Evolutionary conservation across 306 rosid genomes (phyloP), one percentile per base, ranked within the genome.

Genomic region (Prinsepia uniflora): DNA sequence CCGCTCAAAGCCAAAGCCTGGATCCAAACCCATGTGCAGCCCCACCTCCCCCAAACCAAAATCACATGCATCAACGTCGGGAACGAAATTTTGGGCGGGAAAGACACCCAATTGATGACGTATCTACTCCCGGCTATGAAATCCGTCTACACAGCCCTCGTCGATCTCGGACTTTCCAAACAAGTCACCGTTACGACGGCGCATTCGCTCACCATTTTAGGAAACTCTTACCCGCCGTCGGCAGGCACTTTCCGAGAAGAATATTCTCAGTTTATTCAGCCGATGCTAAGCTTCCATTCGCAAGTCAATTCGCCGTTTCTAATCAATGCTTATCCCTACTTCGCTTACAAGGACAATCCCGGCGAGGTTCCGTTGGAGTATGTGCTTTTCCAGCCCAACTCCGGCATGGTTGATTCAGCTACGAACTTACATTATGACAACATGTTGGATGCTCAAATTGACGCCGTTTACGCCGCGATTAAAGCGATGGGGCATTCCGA

Each of bases 381-480:
- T 58, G 96, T 80, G 8, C 82, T 92, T 3, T 88, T 92, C 71
- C 86, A 88, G 79, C 93, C 93, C 1, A 90, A 92, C 63, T 67
- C 74, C 55, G 98, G 98, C n/a, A 64, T 54, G 77, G 75, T 68
- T 11, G 98, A 92, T 70, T 76, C 96, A 6, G 72, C 11, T 6
- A 90, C 96, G 0, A 90, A 88, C 75, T 67, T 92, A 40, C 89
- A 90, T 24, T 92, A 92, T 60, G 91, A 90, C 64, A 92, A 92
- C 76, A 90, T 92, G 98, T 74, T 92, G 66, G 87, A 81, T 79
- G 98, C 98, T 71, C 98, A 92, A 73, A 77, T 92, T 39, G 96
- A 90, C 71, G 91, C 96, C 44, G 96, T 86, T 20, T 92, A 92
- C 63, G 74, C 88, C 0, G 98, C 98, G 1, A 92, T 92, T 36